Conservation (phyloP, 1,284 basidiomycete genomes). For the Mycosarcoma mackinlayi region DNA sequence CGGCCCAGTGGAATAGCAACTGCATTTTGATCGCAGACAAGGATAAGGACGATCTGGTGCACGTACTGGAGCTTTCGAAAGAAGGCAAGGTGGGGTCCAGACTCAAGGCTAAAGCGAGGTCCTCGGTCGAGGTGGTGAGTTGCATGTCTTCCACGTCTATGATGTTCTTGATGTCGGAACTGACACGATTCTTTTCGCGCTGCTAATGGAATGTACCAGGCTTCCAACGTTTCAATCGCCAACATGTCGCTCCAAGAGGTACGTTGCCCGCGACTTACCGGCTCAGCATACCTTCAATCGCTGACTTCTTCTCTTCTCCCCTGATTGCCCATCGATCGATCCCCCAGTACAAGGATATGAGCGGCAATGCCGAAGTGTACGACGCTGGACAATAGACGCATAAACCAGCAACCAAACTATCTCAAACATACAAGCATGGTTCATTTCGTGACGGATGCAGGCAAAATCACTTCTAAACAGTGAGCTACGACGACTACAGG, state of each 20-base stretch:
- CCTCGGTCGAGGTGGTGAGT: slow-evolving; percentile 43
- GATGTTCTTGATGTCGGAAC: background rate
- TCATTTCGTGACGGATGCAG: background rate
- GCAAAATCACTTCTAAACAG: too few relatives aligned
- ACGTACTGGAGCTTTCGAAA: slow-evolving; percentile 21
- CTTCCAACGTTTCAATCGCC: slow-evolving; percentile 44
- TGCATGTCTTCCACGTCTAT: too few relatives aligned
- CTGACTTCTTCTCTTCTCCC: background rate
- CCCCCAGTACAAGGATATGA: slow-evolving; percentile 53
- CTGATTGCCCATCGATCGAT: background rate
- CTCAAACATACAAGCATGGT: background rate
- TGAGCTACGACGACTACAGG: too few relatives aligned
- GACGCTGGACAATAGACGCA: slow-evolving; percentile 43
- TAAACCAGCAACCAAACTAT: background rate
- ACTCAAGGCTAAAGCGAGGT: slow-evolving; percentile 36
- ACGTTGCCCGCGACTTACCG: background rate
- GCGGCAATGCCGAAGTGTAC: slow-evolving; percentile 48
- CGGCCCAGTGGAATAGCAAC: slow-evolving; percentile 27
- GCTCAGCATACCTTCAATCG: background rate
- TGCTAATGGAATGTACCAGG: too few relatives aligned
- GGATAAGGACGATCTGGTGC: slow-evolving; percentile 18
- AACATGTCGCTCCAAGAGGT: slow-evolving; percentile 53
- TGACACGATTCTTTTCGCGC: background rate
- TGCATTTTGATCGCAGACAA: slow-evolving; percentile 42
- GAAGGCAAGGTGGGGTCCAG: slow-evolving; percentile 16